Evolutionary conservation across 768 basidiomycete genomes (phyloP).

Genomic region (Podaxis carcinomalis): DNA sequence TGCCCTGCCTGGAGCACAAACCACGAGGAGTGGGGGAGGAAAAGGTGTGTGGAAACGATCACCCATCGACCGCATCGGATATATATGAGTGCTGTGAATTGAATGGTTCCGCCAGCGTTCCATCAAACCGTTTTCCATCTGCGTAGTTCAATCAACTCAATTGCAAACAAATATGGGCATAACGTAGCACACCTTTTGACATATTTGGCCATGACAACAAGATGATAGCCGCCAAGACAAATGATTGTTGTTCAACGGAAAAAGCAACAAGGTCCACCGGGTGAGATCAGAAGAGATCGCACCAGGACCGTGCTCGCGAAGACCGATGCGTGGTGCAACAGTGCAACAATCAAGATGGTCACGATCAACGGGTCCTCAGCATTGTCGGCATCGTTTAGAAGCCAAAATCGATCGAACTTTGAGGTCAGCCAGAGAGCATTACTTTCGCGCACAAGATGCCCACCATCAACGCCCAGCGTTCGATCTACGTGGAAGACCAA

Average conservation of each 20-base stretch:
- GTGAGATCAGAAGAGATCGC: not conserved
- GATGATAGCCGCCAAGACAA: not conserved
- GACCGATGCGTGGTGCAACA: not conserved
- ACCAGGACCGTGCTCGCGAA: not conserved
- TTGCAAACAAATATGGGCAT: conserved; percentile 6
- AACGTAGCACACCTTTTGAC: not conserved
- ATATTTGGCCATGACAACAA: not conserved
- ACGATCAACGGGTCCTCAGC: not conserved
- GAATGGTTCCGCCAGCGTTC: not conserved
- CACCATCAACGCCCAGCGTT: no score
- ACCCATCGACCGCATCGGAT: not conserved
- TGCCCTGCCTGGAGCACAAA: conserved; percentile 24
- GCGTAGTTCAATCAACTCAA: not conserved
- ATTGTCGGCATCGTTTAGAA: not conserved
- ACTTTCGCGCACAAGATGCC: no score
- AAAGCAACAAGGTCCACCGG: not conserved
- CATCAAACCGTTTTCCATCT: conserved; percentile 1
- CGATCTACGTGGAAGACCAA: no score
- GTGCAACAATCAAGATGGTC: no score
- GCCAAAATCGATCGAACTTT: no score
- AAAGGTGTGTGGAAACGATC: conserved; percentile 2
- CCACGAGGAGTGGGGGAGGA: conserved; percentile 17
- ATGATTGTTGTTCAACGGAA: not conserved
- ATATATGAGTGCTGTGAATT: not conserved
- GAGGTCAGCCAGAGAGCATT: no score